Base-by-base conservation (phyloP, 1,284 basidiomycete genomes). In the Afroboletus lepidellus region DNA sequence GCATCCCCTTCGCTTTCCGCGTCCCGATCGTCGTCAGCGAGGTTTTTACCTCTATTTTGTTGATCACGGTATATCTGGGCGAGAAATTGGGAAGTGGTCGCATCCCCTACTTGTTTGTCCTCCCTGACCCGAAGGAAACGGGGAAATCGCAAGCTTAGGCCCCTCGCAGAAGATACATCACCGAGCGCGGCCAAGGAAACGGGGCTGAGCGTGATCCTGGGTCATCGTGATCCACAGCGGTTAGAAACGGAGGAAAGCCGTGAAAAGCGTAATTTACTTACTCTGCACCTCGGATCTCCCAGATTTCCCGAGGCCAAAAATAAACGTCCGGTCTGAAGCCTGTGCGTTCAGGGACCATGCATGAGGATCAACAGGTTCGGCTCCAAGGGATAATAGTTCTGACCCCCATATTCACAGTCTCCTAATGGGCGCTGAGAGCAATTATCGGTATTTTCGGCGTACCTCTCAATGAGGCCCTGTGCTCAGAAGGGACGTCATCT, bases 251-350 rank as follows among this genome's bases (percentile, higher is more conserved):
- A 16, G 9, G 20, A 13, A 37, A 30, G 30, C 45, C 11, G 13
- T 3, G 46, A 43, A 37, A 41, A 23, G n/a, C 39, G 21, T 24
- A 37, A 36, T 30, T 8, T 36, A 70, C 80, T 69, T 63, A 92
- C 89, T 95, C 92, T 48, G 94, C 93, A 18, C 92, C 92, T 21
- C 90, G 80, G 54, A 97, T 87, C 72, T 96, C 92, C 92, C 93
- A 95, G 30, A 94, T 90, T 67, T 95, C 91, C 52, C 75, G 74
- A 5, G 94, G 94, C 57, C 80, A 79, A 70, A 95, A 94, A 77
- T 90, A 95, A 4, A 94, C 83, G 56, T 89, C 82, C 0, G 94
- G 94, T 46, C 70, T 77, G 25, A 92, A 81, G 0, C 85, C 92
- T 84, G n/a, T n/a, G 41, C 30, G 48, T 41, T 37, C 34, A 16